phyloP scores from a whole-genome alignment of 1,284 basidiomycete genomes.

The Sanghuangporus sanghuang region DNA sequence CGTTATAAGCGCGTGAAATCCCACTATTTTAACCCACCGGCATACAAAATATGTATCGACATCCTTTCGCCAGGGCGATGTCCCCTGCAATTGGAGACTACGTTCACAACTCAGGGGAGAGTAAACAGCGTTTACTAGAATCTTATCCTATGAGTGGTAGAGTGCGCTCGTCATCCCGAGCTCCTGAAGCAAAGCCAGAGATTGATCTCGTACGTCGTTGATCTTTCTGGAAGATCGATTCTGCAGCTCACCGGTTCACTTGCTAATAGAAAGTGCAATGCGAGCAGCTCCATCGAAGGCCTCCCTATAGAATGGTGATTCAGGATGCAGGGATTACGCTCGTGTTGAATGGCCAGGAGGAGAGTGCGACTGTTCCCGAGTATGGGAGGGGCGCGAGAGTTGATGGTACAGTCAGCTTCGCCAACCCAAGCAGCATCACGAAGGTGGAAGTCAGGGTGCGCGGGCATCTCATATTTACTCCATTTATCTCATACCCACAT shows the following conservation, averaged over 20 bases:
- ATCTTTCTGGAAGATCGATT: not conserved
- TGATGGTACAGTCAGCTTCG: slow-evolving; percentile 12
- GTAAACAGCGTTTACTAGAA: not conserved
- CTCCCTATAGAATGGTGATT: not conserved
- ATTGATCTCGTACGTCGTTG: not conserved
- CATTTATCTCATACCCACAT: not conserved
- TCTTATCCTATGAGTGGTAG: not conserved
- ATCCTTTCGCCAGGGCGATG: slow-evolving; percentile 12
- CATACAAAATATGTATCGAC: slow-evolving; percentile 1
- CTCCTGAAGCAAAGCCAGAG: not conserved
- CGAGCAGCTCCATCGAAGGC: not conserved
- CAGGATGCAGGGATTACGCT: slow-evolving; percentile 11
- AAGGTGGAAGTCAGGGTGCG: slow-evolving; percentile 16
- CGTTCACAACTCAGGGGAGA: not conserved
- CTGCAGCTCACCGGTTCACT: not conserved
- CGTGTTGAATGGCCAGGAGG: slow-evolving; percentile 11
- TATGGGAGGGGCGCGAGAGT: slow-evolving; percentile 13
- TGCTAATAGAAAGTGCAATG: not conserved
- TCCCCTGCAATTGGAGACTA: not conserved
- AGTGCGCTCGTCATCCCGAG: not conserved
- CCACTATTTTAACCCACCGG: not conserved
- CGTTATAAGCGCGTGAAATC: not conserved
- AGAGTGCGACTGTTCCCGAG: not conserved
- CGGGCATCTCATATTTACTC: not conserved
- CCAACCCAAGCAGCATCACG: slow-evolving; percentile 2